Conservation (phyloP, 306 rosid species). For the Mimosa bimucronata region DNA sequence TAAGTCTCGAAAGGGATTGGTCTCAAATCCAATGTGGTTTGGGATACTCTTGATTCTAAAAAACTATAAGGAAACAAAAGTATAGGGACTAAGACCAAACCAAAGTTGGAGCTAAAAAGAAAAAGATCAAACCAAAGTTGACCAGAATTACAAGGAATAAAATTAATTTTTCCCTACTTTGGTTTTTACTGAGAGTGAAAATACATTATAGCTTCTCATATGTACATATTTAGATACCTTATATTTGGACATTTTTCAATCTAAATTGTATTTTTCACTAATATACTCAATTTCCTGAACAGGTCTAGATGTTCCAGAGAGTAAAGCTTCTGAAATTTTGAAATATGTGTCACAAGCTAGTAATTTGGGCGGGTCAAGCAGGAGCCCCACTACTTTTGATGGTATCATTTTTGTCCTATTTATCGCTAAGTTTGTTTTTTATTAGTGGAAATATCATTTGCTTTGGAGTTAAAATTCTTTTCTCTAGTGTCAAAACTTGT, state of each 20-base stretch:
- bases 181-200: background rate
- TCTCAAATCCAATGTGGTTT: too few species aligned
- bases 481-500: too few species aligned
- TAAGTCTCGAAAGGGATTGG: too few species aligned
- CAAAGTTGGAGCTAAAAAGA: too few species aligned
- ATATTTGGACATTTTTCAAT: constrained; percentile 8
- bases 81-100: background rate
- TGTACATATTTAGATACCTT: background rate
- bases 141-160: background rate
- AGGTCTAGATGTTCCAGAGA: constrained; percentile 66
- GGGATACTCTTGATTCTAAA: too few species aligned
- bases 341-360: constrained; percentile 54
- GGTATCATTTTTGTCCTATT: constrained; percentile 53
- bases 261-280: constrained; percentile 5
- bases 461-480: too few species aligned
- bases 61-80: background rate
- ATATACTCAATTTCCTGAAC: constrained; percentile 31
- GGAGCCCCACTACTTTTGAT: constrained; percentile 39
- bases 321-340: constrained; percentile 74
- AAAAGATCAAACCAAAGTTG: background rate
- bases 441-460: background rate
- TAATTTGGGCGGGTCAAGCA: constrained; percentile 56
- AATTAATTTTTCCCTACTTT: background rate
- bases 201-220: background rate
- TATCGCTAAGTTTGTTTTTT: constrained; percentile 11